Conservation (phyloP, 1,284 basidiomycete species). For the Marasmius sp. region DNA sequence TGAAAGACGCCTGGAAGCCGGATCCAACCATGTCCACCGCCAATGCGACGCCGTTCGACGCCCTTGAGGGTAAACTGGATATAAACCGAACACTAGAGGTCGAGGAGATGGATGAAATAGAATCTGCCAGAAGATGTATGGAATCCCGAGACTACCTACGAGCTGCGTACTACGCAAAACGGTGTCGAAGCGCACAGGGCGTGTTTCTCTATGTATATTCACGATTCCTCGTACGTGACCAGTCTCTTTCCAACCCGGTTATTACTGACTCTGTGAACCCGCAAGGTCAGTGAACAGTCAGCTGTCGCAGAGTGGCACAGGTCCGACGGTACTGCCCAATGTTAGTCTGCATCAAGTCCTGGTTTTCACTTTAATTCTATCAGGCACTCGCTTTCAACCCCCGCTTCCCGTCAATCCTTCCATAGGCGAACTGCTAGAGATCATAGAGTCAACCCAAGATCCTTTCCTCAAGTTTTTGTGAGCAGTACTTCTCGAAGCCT, state of each 20-base stretch:
- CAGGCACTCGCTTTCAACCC: conserved; percentile 8
- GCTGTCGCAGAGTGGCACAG: conserved; percentile 11
- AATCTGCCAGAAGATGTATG: conserved; percentile 11
- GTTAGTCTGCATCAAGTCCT: background rate
- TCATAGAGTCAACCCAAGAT: conserved; percentile 5
- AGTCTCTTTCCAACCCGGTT: background rate
- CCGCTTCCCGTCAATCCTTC: conserved; percentile 5
- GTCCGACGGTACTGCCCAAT: conserved; percentile 1
- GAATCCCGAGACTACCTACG: conserved; percentile 11
- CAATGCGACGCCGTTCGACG: background rate
- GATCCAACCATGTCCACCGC: background rate
- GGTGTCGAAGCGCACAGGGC: conserved; percentile 7
- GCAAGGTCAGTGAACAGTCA: conserved; percentile 10
- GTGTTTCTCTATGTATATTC: conserved; percentile 11
- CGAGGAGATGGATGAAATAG: conserved; percentile 9
- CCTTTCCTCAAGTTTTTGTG: conserved; percentile 13
- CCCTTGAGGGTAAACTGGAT: background rate
- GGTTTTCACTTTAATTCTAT: background rate
- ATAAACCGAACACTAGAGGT: background rate
- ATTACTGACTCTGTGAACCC: background rate
- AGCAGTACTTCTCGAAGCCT: background rate
- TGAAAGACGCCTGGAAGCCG: background rate
- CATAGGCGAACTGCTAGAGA: conserved; percentile 6
- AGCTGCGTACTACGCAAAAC: background rate
- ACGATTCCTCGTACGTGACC: conserved; percentile 9